Evolutionary conservation across 495 filamentous ascomycete genomes (phyloP).

Genomic region (Apodospora peruviana): DNA sequence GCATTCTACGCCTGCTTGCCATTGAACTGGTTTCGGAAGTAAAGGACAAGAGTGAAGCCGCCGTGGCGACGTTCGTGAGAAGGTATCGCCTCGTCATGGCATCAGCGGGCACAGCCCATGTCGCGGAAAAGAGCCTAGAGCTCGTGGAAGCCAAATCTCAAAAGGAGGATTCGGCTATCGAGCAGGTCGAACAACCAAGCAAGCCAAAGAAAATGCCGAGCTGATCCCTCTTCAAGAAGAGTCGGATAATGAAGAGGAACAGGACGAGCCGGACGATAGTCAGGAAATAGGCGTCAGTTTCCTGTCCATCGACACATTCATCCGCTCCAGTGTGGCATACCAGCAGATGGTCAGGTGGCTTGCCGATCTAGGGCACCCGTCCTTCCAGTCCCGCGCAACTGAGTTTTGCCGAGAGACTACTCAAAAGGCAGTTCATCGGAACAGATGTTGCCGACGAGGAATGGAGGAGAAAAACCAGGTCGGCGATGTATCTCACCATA

Average conservation of each 20-base stretch:
- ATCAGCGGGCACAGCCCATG: background rate
- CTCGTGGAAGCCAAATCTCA: background rate
- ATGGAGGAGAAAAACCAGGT: background rate
- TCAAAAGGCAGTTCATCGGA: background rate
- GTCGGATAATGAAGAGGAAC: background rate
- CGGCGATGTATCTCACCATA: background rate
- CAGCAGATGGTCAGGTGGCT: background rate
- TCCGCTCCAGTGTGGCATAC: background rate
- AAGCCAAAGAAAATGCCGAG: background rate
- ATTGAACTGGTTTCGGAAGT: constrained; percentile 15
- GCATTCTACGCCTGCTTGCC: background rate
- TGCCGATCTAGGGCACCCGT: background rate
- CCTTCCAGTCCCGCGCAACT: background rate
- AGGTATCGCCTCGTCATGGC: background rate
- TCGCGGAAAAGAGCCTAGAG: background rate
- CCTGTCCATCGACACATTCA: background rate
- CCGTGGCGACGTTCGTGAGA: background rate
- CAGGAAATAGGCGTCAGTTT: no score
- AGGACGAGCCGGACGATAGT: background rate
- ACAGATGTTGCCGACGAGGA: no score
- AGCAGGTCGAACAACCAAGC: background rate
- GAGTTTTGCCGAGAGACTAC: background rate
- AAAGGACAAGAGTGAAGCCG: background rate
- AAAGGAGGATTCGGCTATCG: background rate
- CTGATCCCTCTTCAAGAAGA: no score